Conservation (phyloP, 1,284 basidiomycete genomes). For the Ceratobasidium sp. region DNA sequence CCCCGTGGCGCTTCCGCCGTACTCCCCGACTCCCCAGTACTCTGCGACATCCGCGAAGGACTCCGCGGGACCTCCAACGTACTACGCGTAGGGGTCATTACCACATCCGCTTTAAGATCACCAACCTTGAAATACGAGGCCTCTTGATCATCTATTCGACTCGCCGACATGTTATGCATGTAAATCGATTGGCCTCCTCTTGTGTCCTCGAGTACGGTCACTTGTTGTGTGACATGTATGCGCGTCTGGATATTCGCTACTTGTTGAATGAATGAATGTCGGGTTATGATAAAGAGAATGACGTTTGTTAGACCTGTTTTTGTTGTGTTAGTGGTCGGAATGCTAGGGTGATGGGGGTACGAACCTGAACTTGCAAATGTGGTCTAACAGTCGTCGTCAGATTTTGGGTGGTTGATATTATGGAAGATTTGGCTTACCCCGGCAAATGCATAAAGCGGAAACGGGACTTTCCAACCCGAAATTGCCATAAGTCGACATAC, state of each 20-base stretch:
- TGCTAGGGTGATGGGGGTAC: background rate
- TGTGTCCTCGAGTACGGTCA: slow-evolving; percentile 36
- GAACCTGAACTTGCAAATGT: slow-evolving; percentile 39
- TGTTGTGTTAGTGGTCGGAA: background rate
- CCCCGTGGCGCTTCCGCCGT: no score
- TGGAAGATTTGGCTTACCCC: slow-evolving; percentile 3
- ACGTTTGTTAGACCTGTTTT: slow-evolving; percentile 36
- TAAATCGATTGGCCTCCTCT: slow-evolving; percentile 34
- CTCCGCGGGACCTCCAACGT: no score
- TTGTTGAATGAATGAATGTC: slow-evolving; percentile 40
- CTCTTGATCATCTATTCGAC: slow-evolving; percentile 22
- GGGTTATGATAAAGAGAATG: slow-evolving; percentile 38
- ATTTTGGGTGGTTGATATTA: no score
- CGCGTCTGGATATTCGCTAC: slow-evolving; percentile 20
- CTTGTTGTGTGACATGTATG: slow-evolving; percentile 36
- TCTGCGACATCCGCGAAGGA: no score
- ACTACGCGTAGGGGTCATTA: no score
- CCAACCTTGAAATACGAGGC: no score
- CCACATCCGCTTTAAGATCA: no score
- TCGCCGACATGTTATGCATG: slow-evolving; percentile 30
- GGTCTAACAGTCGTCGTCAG: slow-evolving; percentile 3
- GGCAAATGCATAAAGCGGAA: slow-evolving; percentile 28
- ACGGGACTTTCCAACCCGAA: slow-evolving; percentile 24
- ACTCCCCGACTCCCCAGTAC: no score
- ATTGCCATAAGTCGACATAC: slow-evolving; percentile 35